Conservation (phyloP, 1,139 yeast species). For the Zhuliangozyma blackwelliae region DNA sequence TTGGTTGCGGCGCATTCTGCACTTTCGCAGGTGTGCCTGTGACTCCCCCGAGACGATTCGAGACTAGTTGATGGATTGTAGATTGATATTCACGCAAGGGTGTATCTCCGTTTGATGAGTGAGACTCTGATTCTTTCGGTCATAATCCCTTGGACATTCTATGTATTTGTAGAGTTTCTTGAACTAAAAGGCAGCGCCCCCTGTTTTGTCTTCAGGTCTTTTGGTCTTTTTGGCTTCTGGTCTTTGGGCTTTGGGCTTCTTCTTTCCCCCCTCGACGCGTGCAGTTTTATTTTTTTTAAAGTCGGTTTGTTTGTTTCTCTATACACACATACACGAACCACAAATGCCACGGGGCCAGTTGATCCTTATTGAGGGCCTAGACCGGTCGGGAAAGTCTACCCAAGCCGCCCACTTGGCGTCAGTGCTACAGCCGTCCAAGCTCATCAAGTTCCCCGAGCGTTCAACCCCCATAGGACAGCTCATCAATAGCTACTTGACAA, state of each 20-base stretch:
- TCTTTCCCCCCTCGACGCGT: conserved; percentile 1
- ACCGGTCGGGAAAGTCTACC: conserved; percentile 91
- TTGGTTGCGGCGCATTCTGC: conserved; percentile 3
- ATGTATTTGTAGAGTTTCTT: no score
- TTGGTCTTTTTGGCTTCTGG: background rate
- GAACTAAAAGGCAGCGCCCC: no score
- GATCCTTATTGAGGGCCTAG: conserved; percentile 87
- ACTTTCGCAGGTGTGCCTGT: conserved; percentile 1
- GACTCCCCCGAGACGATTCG: no score
- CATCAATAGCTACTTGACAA: conserved; percentile 68
- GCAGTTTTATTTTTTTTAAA: background rate
- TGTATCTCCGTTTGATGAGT: conserved; percentile 49
- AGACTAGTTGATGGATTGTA: conserved; percentile 13
- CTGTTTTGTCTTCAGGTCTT: no score
- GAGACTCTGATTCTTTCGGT: conserved; percentile 40
- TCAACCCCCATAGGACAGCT: conserved; percentile 75
- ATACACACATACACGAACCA: background rate
- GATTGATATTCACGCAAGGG: conserved; percentile 27
- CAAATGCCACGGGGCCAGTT: conserved; percentile 56
- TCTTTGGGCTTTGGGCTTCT: background rate
- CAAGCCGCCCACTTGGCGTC: conserved; percentile 56
- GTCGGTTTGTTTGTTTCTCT: background rate
- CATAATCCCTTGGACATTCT: conserved; percentile 40
- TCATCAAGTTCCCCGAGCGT: conserved; percentile 83
- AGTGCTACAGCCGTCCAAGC: conserved; percentile 35